Conservation (phyloP, 495 filamentous ascomycete species). For the Neurospora sp. region DNA sequence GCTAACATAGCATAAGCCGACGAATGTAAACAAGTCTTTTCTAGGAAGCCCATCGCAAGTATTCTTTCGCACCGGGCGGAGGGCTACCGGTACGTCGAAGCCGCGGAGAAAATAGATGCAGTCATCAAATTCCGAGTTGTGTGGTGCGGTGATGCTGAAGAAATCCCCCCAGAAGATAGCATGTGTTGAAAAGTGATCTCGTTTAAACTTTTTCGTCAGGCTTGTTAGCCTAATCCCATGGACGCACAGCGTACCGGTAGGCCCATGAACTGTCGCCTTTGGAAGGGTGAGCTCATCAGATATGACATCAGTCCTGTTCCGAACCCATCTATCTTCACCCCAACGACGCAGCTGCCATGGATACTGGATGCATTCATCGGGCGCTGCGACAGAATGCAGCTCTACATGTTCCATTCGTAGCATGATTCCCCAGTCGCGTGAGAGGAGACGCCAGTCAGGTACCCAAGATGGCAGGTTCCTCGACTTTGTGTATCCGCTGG, state of each 20-base stretch:
- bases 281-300: neutral
- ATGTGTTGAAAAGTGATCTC: neutral
- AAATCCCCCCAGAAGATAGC: neutral
- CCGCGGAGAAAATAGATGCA: conserved; percentile 8
- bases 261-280: conserved; percentile 1
- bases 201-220: neutral
- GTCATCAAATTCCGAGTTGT: neutral
- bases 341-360: neutral
- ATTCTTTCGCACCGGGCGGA: neutral
- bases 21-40: conserved; percentile 5
- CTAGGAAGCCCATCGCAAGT: neutral
- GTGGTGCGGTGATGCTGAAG: conserved; percentile 4
- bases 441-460: conserved; percentile 10
- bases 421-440: conserved; percentile 9
- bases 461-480: conserved; percentile 14
- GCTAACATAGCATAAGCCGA: conserved; percentile 5
- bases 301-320: neutral
- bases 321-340: neutral
- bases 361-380: neutral
- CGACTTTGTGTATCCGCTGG: conserved; percentile 6
- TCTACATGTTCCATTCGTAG: neutral
- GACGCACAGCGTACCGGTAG: conserved; percentile 6
- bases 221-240: conserved; percentile 6
- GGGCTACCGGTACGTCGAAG: conserved; percentile 2
- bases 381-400: neutral